Evolutionary conservation across 352 stramenopile genomes (phyloP), one percentile per base, ranked within the genome.

Genomic region (Pythium myriotylum): DNA sequence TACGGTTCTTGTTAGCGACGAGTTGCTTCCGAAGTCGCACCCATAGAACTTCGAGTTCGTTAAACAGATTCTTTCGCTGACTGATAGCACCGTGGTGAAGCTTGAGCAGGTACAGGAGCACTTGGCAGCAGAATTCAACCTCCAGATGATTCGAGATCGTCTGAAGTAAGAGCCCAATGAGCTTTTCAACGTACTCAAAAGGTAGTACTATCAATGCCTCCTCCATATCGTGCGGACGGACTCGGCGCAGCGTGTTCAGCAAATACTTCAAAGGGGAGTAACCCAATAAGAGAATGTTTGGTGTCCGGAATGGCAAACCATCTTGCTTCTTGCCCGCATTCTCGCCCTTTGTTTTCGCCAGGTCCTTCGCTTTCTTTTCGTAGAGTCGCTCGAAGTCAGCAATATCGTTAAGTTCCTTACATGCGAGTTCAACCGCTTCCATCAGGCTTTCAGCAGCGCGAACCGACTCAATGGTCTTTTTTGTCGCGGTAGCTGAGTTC

Each of bases 171-270:
- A 98, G 92, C 53, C 88, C 81, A 50, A 99, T 90, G 41, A 99
- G 68, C 42, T 93, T 81, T 68, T 98, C 86, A 14, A 99, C 89
- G 74, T 98, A 92, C 64, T 96, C 91, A 40, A 99, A 92, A n/a
- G 98, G 94, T 33, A 99, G 77, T 51, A 99, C 88, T 51, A 99
- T 89, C 39, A 99, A 74, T 32, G 95, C 96, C 63, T 98, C 94
- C 70, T 99, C 97, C 68, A 99, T 88, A 58, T 99, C 96, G 48
- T 96, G 82, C 43, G 89, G 85, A 50, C 94, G 96, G 60, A 99
- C 92, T 26, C 84, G 79, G 16, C 84, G 92, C 40, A 99, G 73
- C 53, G 95, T 92, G 76, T 97, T 90, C 32, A 99, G 77, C 17
- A 99, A 73, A 75, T 99, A 99, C 60, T 94, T 88, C 17, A 95